phyloP scores from a whole-genome alignment of 164 flowering plant genomes.

The Chloranthus sessilifolius region DNA sequence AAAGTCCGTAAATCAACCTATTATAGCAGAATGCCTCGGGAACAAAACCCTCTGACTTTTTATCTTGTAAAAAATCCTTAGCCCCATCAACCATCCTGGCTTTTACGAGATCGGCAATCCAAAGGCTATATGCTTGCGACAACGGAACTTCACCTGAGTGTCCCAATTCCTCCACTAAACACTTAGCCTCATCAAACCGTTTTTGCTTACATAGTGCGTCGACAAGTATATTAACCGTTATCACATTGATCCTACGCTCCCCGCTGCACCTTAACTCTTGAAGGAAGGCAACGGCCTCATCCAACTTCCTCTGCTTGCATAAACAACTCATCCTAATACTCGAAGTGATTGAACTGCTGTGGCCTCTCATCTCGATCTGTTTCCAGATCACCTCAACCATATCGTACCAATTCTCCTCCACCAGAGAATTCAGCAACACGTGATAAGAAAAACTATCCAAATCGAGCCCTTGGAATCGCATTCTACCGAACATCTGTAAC shows the following conservation, averaged over 20 bases:
- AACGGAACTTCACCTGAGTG: constrained; percentile 21
- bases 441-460: constrained; percentile 55
- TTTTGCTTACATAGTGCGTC: constrained; percentile 43
- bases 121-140: constrained; percentile 41
- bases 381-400: constrained; percentile 31
- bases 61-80: constrained; percentile 44
- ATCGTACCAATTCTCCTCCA: constrained; percentile 51
- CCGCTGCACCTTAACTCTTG: constrained; percentile 24
- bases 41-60: constrained; percentile 43
- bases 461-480: constrained; percentile 74
- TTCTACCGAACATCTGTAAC: constrained; percentile 58
- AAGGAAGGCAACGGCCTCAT: constrained; percentile 34
- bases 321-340: constrained; percentile 47
- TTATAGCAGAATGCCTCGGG: constrained; percentile 59
- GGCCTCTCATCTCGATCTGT: constrained; percentile 55
- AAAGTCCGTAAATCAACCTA: constrained; percentile 46
- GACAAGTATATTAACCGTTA: constrained; percentile 31
- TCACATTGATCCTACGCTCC: constrained; percentile 11
- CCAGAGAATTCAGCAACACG: constrained; percentile 68
- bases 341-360: constrained; percentile 35
- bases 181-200: constrained; percentile 34
- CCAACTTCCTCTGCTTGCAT: constrained; percentile 47
- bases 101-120: constrained; percentile 45
- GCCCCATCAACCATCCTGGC: constrained; percentile 47
- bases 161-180: constrained; percentile 43